phyloP scores from a whole-genome alignment of 2,329 filamentous ascomycete species.

The Neoascochyta sp. region DNA sequence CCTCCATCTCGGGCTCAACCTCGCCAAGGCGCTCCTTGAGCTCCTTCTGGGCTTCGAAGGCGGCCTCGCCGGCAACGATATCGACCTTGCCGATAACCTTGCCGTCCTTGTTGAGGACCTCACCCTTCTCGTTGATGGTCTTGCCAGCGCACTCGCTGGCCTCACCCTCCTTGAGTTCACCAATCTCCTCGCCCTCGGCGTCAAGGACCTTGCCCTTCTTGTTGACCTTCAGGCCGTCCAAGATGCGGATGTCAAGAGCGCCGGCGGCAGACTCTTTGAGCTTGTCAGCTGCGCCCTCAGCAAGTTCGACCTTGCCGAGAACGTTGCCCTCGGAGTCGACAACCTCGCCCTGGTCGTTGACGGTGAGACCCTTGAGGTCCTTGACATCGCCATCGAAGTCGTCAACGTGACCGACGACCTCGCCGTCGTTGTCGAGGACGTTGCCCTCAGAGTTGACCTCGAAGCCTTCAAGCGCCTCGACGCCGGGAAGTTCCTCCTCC shows the following conservation, averaged over 20 bases:
- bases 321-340: slow-evolving; percentile 51
- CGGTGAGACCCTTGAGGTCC: slow-evolving; percentile 47
- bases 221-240: slow-evolving; percentile 55
- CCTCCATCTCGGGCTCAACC: slow-evolving; percentile 42
- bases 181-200: slow-evolving; percentile 50
- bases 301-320: slow-evolving; percentile 49
- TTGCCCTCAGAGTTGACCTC: slow-evolving; percentile 50
- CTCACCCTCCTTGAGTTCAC: slow-evolving; percentile 49
- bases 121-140: slow-evolving; percentile 50
- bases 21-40: slow-evolving; percentile 47
- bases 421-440: slow-evolving; percentile 48
- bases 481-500: slow-evolving; percentile 50
- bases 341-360: slow-evolving; percentile 51
- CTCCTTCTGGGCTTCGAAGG: slow-evolving; percentile 49
- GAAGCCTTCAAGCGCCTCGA: slow-evolving; percentile 51
- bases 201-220: slow-evolving; percentile 55
- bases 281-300: slow-evolving; percentile 48
- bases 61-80: slow-evolving; percentile 48
- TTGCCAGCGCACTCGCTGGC: slow-evolving; percentile 44
- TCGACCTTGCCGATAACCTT: slow-evolving; percentile 50
- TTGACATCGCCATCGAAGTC: slow-evolving; percentile 43
- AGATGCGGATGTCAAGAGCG: slow-evolving; percentile 46
- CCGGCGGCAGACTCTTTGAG: slow-evolving; percentile 41
- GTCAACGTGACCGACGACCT: slow-evolving; percentile 48
- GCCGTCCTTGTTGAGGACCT: slow-evolving; percentile 50